These are phyloP conservation scores for Trametes cingulata DNA, from an alignment of 768 basidiomycete species.

Conservation along the genomic window DNA sequence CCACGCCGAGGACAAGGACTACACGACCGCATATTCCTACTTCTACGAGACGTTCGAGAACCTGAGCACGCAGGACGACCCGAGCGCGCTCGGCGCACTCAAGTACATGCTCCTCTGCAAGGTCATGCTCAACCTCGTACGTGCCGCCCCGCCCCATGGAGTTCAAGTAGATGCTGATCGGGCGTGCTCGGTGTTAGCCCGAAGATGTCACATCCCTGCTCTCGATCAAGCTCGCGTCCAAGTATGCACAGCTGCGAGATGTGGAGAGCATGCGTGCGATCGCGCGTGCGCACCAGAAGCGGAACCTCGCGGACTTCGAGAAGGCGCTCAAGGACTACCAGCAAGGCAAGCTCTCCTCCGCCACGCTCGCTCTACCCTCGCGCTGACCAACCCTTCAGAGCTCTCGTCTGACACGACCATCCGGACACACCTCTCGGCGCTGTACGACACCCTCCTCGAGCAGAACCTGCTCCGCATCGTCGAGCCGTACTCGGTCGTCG, in stretches of 20 bases:
- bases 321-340: constrained; percentile 84
- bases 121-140: constrained; percentile 92
- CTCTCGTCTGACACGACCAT: constrained; percentile 95
- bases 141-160: constrained; percentile 28
- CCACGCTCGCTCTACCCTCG: background rate
- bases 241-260: constrained; percentile 85
- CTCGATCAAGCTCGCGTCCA: constrained; percentile 82
- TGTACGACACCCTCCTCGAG: constrained; percentile 95
- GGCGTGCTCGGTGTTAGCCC: constrained; percentile 50
- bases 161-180: background rate
- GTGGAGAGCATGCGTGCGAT: constrained; percentile 96
- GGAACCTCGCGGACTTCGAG: constrained; percentile 90
- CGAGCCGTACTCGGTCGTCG: constrained; percentile 92
- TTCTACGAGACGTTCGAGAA: constrained; percentile 98
- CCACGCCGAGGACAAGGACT: constrained; percentile 97
- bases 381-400: constrained; percentile 47
- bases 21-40: constrained; percentile 95
- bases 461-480: constrained; percentile 95
- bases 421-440: constrained; percentile 86
- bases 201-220: constrained; percentile 91
- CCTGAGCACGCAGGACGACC: constrained; percentile 68
- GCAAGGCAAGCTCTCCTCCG: constrained; percentile 50
- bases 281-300: constrained; percentile 89
- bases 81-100: constrained; percentile 72
- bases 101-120: constrained; percentile 99